Conservation (phyloP, 768 basidiomycete species). For the Chalciporus piperatus region DNA sequence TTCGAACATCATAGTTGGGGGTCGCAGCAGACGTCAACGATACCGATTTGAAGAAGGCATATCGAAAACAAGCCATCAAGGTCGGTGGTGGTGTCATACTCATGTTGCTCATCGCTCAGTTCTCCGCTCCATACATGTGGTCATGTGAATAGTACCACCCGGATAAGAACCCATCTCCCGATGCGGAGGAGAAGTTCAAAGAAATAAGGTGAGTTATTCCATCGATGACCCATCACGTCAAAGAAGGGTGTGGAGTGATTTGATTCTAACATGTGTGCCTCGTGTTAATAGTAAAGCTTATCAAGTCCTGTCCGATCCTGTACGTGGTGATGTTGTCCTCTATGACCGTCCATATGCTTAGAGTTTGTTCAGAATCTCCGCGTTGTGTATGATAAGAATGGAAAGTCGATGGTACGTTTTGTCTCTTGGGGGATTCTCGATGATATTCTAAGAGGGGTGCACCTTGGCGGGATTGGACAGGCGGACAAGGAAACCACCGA, state of each 20-base stretch:
- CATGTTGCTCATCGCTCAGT: not conserved
- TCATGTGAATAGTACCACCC: constrained; percentile 73
- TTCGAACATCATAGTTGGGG: constrained; percentile 48
- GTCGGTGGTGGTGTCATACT: constrained; percentile 38
- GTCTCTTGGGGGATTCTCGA: constrained; percentile 5
- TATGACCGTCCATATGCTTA: constrained; percentile 5
- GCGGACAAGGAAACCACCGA: constrained; percentile 76
- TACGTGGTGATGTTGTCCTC: constrained; percentile 36
- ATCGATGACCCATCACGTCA: constrained; percentile 3
- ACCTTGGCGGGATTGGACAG: constrained; percentile 30
- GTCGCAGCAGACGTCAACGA: constrained; percentile 73
- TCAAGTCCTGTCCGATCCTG: constrained; percentile 83
- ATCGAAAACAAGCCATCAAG: constrained; percentile 92
- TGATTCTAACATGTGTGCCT: constrained; percentile 16
- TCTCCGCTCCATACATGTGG: not conserved
- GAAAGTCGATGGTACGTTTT: constrained; percentile 73
- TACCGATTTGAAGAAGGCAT: constrained; percentile 88
- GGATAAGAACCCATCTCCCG: constrained; percentile 90
- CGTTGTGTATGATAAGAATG: constrained; percentile 92
- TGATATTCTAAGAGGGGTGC: constrained; percentile 4
- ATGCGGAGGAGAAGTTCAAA: constrained; percentile 96
- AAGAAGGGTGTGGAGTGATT: constrained; percentile 7
- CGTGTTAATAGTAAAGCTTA: constrained; percentile 77
- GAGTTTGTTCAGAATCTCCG: constrained; percentile 63
- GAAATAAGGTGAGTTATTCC: constrained; percentile 70